These are phyloP conservation scores for Aspergillus quadrilineatus DNA, from an alignment of 2,329 filamentous ascomycete species.

Conservation along the genomic window DNA sequence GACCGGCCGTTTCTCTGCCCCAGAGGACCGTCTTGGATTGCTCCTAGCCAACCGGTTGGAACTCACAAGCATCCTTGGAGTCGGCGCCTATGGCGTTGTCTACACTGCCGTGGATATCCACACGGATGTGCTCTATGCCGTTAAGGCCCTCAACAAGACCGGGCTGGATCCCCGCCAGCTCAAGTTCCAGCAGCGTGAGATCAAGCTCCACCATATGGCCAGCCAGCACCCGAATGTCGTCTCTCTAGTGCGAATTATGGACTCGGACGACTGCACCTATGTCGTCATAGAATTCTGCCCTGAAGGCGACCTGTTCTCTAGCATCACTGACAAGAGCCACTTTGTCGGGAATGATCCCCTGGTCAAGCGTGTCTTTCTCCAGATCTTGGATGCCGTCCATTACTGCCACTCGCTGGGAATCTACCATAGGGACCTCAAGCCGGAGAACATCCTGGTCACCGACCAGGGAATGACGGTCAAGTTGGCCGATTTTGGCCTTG, in stretches of 20 bases:
- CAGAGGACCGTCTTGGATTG: conserved; percentile 83
- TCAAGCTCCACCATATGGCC: conserved; percentile 84
- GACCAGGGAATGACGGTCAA: conserved; percentile 88
- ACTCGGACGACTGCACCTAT: conserved; percentile 87
- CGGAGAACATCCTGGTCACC: conserved; percentile 93
- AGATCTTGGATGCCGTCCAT: conserved; percentile 93
- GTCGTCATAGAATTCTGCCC: conserved; percentile 96
- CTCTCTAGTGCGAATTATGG: conserved; percentile 89
- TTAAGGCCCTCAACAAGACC: conserved; percentile 94
- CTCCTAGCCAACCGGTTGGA: conserved; percentile 80
- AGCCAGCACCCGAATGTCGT: conserved; percentile 91
- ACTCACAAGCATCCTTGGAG: conserved; percentile 80
- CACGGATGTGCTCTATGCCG: conserved; percentile 80
- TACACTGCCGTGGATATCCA: conserved; percentile 85
- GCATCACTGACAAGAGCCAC: conserved; percentile 91
- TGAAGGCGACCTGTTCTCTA: conserved; percentile 93
- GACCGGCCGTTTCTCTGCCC: conserved; percentile 56
- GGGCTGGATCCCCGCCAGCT: conserved; percentile 85
- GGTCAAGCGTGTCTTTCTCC: conserved; percentile 83
- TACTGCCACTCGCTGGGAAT: conserved; percentile 92
- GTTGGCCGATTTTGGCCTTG: conserved; percentile 94
- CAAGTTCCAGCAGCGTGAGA: conserved; percentile 89
- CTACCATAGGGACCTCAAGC: conserved; percentile 96
- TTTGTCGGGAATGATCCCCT: conserved; percentile 91
- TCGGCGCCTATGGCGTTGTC: conserved; percentile 94